Percentiles rank a stretch among this genome's conserved stretches.
Conservation (phyloP, 495 filamentous ascomycete species). For the Annulohypoxylon moriforme region DNA sequence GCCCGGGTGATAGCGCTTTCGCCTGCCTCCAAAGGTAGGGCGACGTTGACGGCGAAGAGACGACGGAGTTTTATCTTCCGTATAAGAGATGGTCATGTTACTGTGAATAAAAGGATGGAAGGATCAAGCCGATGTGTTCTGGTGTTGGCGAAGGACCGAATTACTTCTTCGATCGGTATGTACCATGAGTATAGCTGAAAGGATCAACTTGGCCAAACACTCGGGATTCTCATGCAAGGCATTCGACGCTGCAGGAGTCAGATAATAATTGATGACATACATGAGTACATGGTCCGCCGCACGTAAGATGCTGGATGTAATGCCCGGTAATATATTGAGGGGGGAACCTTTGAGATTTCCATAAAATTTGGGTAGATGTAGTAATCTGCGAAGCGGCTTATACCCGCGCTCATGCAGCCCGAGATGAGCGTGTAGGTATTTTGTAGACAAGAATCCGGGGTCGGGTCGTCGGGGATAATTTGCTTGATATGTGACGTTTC, state of each 20-base stretch:
- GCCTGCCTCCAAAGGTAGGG: background rate
- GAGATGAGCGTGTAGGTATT: background rate
- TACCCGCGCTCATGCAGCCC: slow-evolving; percentile 15
- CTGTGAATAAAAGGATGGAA: background rate
- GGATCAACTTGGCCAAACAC: slow-evolving; percentile 1
- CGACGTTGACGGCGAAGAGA: background rate
- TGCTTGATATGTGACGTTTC: background rate
- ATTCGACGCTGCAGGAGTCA: slow-evolving; percentile 15
- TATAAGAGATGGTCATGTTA: background rate
- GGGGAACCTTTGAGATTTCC: background rate
- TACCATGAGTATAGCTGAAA: background rate
- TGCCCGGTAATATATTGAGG: slow-evolving; percentile 21
- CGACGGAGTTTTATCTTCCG: background rate
- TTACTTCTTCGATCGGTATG: background rate
- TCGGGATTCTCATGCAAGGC: slow-evolving; percentile 21
- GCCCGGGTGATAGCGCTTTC: slow-evolving; percentile 1
- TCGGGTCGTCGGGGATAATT: slow-evolving; percentile 15
- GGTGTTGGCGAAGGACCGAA: background rate
- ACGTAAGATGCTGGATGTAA: background rate
- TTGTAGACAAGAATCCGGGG: background rate
- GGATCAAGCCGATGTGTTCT: background rate
- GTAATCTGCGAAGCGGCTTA: slow-evolving; percentile 10
- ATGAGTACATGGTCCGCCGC: background rate
- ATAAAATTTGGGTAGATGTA: background rate
- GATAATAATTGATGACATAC: slow-evolving; percentile 9